Conservation (phyloP, 306 rosid genomes). For the Mucuna pruriens region DNA sequence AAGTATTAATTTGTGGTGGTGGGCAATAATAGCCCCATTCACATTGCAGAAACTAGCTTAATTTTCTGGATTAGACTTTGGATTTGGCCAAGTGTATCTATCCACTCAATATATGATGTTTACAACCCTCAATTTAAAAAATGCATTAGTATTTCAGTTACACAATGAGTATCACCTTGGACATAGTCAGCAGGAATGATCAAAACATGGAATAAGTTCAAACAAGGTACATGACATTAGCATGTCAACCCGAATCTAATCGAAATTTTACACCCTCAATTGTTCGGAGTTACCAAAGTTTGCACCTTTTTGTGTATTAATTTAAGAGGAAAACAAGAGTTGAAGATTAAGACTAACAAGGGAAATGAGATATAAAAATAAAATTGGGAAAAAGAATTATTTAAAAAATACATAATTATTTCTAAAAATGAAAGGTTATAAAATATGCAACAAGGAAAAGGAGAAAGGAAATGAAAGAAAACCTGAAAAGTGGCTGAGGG, state of each 20-base stretch:
- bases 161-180: background rate
- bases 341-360: background rate
- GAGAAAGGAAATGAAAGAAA: background rate
- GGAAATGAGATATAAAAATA: background rate
- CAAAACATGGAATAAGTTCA: conserved; percentile 14
- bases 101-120: background rate
- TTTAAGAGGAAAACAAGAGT: background rate
- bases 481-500: conserved; percentile 65
- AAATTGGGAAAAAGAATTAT: background rate
- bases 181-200: background rate
- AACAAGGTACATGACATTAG: background rate
- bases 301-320: background rate
- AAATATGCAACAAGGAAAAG: background rate
- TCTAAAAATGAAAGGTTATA: background rate
- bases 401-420: background rate
- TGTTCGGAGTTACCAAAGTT: background rate
- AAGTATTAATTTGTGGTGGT: background rate
- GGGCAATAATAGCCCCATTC: background rate
- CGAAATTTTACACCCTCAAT: background rate
- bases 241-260: background rate
- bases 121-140: conserved; percentile 15
- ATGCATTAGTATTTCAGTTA: background rate
- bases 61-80: conserved; percentile 11
- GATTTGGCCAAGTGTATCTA: background rate
- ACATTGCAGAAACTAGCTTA: conserved; percentile 16